Evolutionary conservation across 2,329 filamentous ascomycete species (phyloP).

Genomic region (Zalaria obscura): DNA sequence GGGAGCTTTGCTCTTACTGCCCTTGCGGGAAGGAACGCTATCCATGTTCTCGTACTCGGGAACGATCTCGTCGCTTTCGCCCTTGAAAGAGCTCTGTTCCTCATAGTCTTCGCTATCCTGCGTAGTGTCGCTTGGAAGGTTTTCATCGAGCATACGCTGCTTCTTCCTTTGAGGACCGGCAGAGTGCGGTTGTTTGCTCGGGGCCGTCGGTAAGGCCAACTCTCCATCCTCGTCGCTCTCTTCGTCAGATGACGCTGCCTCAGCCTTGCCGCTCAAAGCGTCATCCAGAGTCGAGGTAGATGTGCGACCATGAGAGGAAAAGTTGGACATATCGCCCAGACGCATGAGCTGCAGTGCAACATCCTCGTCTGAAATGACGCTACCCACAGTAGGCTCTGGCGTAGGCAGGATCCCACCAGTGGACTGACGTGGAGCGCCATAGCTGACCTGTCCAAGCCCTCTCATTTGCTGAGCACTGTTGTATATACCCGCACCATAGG

Average conservation of each 20-base stretch:
- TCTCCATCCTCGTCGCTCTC: constrained; percentile 63
- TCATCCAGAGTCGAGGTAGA: constrained; percentile 90
- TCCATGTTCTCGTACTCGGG: constrained; percentile 10
- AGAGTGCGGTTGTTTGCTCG: constrained; percentile 10
- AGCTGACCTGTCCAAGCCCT: constrained; percentile 35
- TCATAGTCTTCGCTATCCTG: constrained; percentile 49
- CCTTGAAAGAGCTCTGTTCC: constrained; percentile 38
- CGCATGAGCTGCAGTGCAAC: constrained; percentile 95
- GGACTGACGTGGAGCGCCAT: constrained; percentile 26
- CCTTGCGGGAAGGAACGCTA: constrained; percentile 17
- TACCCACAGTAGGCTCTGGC: constrained; percentile 91
- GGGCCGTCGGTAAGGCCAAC: constrained; percentile 29
- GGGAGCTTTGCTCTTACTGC: constrained; percentile 27
- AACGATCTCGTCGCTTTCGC: constrained; percentile 35
- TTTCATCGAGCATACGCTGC: constrained; percentile 31
- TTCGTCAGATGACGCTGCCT: constrained; percentile 57
- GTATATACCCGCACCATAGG: constrained; percentile 3
- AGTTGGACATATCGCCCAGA: constrained; percentile 83
- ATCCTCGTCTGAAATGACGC: constrained; percentile 95
- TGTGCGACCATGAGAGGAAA: constrained; percentile 71
- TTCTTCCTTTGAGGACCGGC: constrained; percentile 19
- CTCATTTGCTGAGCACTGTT: constrained; percentile 37
- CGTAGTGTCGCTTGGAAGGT: constrained; percentile 41
- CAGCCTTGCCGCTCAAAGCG: constrained; percentile 79
- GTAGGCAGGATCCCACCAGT: constrained; percentile 62